Evolutionary conservation across 306 rosid genomes (phyloP).

Genomic region (Fragaria ananassa): DNA sequence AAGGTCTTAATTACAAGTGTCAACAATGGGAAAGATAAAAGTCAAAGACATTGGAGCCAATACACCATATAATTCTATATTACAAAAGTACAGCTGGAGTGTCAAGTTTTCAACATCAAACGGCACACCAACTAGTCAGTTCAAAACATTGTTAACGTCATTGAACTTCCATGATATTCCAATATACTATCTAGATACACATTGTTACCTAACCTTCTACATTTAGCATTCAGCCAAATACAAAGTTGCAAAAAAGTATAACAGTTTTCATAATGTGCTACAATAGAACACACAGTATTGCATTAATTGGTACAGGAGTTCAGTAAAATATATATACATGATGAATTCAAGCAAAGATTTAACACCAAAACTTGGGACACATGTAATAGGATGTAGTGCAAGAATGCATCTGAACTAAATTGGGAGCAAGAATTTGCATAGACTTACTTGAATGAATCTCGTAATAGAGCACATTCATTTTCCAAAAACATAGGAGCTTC

Average conservation of each 20-base stretch:
- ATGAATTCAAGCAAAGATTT: not conserved
- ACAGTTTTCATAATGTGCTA: not conserved
- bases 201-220: not conserved
- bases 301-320: not conserved
- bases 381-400: not conserved
- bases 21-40: slow-evolving; percentile 7
- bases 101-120: not conserved
- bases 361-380: not conserved
- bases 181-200: not conserved
- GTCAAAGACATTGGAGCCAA: not conserved
- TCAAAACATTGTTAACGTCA: not conserved
- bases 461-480: slow-evolving; percentile 81
- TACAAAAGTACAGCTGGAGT: not conserved
- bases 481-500: slow-evolving; percentile 98
- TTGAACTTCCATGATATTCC: not conserved
- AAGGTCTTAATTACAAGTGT: not conserved
- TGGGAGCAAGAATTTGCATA: slow-evolving; percentile 2
- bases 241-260: not conserved
- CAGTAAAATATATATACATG: not conserved
- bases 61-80: not conserved
- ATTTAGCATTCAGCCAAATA: not conserved
- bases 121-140: not conserved
- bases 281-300: not conserved
- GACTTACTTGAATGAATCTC: slow-evolving; percentile 89
- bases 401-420: not conserved